These are phyloP conservation scores for Leccinum disarticulatum DNA, from an alignment of 768 basidiomycete genomes.

Conservation along the genomic window DNA sequence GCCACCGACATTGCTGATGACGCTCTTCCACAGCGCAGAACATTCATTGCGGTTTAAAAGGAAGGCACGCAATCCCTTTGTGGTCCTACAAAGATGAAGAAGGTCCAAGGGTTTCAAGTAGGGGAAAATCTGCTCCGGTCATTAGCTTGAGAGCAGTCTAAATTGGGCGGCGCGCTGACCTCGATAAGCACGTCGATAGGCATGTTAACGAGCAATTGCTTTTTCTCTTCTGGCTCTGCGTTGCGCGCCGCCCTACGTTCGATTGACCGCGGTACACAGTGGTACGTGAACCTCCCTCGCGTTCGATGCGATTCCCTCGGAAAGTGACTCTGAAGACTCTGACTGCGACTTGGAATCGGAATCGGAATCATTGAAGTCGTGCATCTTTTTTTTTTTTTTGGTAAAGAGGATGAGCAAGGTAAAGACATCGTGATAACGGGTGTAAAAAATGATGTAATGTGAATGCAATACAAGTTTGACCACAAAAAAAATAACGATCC, in stretches of 20 bases:
- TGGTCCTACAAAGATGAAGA: constrained; percentile 31
- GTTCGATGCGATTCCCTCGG: too few species aligned
- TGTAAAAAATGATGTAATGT: neutral
- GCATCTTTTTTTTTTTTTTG: too few species aligned
- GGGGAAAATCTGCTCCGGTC: constrained; percentile 5
- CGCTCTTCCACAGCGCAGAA: constrained; percentile 27
- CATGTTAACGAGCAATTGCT: constrained; percentile 4
- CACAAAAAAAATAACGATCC: constrained; percentile 33
- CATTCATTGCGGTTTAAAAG: constrained; percentile 23
- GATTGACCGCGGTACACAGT: neutral
- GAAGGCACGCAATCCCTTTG: constrained; percentile 31
- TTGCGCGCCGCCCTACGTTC: neutral
- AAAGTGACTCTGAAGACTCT: constrained; percentile 1
- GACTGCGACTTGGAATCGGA: constrained; percentile 22
- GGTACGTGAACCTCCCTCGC: too few species aligned
- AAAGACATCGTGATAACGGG: constrained; percentile 14
- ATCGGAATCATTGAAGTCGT: neutral
- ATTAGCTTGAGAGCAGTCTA: neutral
- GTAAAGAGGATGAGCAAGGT: constrained; percentile 10
- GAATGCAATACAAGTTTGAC: constrained; percentile 11
- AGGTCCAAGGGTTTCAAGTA: constrained; percentile 35
- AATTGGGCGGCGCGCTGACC: constrained; percentile 3
- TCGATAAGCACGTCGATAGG: constrained; percentile 17
- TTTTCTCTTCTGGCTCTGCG: neutral
- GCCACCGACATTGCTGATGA: constrained; percentile 17